Evolutionary conservation across 2,329 filamentous ascomycete species (phyloP).

Genomic region (Diplodia seriata): DNA sequence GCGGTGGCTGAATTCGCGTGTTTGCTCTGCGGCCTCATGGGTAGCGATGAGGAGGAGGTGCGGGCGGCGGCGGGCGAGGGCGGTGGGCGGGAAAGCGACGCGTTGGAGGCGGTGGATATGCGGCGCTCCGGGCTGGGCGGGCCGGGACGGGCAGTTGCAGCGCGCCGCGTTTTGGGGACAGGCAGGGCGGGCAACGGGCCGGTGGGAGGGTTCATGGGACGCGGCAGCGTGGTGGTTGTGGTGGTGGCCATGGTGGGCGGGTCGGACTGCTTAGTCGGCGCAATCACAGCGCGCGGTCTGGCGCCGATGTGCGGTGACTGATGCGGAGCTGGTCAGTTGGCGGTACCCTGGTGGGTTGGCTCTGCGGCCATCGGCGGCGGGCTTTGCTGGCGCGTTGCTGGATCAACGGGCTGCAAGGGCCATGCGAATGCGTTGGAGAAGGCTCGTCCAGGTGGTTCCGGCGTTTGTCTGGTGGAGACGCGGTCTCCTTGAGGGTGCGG

Average conservation of each 20-base stretch:
- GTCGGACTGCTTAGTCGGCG: conserved; percentile 16
- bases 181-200: conserved; percentile 77
- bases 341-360: conserved; percentile 4
- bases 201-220: conserved; percentile 71
- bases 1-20: conserved; percentile 27
- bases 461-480: conserved; percentile 21
- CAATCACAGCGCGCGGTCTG: conserved; percentile 27
- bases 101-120: conserved; percentile 19
- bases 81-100: conserved; percentile 2
- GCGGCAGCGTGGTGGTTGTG: conserved; percentile 66
- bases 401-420: conserved; percentile 29
- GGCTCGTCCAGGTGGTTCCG: conserved; percentile 1
- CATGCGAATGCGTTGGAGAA: conserved; percentile 13
- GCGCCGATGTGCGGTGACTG: conserved; percentile 26
- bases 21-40: conserved; percentile 31
- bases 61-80: conserved; percentile 14
- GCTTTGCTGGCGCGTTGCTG: conserved; percentile 12
- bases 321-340: conserved; percentile 7
- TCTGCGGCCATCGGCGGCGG: conserved; percentile 1
- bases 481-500: conserved; percentile 1
- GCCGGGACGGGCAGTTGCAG: conserved; percentile 51
- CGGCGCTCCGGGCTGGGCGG: conserved; percentile 53
- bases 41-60: conserved; percentile 33
- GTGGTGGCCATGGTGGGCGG: conserved; percentile 28
- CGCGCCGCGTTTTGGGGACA: conserved; percentile 68